These are phyloP conservation scores for Medicago ruthenica DNA, from an alignment of 306 rosid species.

Conservation along the genomic window DNA sequence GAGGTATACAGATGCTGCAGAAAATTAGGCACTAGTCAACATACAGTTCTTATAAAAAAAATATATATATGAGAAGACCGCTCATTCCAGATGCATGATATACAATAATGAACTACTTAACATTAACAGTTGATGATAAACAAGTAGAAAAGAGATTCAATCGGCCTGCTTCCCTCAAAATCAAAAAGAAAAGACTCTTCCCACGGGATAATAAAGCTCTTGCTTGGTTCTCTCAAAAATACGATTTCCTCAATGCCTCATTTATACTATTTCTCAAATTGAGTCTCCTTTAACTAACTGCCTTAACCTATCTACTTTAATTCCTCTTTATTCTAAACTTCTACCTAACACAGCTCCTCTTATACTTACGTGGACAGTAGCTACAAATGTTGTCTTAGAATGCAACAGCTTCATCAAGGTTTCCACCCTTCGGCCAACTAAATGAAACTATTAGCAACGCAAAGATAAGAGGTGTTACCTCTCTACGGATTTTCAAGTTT, in stretches of 20 bases:
- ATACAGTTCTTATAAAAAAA: conserved; percentile 18
- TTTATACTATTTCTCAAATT: no score
- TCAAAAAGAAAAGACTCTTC: neutral
- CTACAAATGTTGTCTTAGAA: no score
- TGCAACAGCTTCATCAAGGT: no score
- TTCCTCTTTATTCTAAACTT: no score
- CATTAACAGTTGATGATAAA: conserved; percentile 8
- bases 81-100: conserved; percentile 1
- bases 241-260: no score
- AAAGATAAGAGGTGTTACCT: conserved; percentile 58
- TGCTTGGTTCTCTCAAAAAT: no score
- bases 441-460: conserved; percentile 33
- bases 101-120: conserved; percentile 13
- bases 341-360: no score
- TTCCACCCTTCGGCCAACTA: conserved; percentile 5
- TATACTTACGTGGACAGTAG: no score
- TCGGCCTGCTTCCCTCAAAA: conserved; percentile 28
- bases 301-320: no score
- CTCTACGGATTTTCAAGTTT: conserved; percentile 79
- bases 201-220: no score
- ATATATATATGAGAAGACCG: neutral
- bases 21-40: conserved; percentile 37
- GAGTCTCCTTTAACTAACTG: no score
- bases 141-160: conserved; percentile 7
- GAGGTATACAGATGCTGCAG: conserved; percentile 83